A percentile compares a stretch with the other conserved stretches of the same genome.
Evolutionary conservation across 2,329 filamentous ascomycete genomes (phyloP).

Genomic region (Diaporthe sp.): DNA sequence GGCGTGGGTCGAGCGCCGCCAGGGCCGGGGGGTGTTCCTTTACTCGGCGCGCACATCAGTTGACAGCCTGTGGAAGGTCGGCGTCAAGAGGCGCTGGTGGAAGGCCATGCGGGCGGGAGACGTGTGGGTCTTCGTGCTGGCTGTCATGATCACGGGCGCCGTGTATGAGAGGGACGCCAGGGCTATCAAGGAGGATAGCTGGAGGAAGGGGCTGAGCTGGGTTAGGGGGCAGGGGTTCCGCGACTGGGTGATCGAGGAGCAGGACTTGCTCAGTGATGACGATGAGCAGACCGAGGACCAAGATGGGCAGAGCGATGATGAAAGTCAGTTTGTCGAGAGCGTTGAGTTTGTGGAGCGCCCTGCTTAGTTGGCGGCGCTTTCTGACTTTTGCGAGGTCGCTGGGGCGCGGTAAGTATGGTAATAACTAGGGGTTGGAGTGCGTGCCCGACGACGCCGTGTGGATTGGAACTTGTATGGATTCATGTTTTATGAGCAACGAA

Average conservation of each 20-base stretch:
- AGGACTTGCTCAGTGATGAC: conserved; percentile 44
- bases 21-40: conserved; percentile 77
- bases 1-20: conserved; percentile 78
- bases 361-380: neutral
- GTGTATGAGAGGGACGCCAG: conserved; percentile 79
- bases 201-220: conserved; percentile 80
- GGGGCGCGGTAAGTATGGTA: neutral
- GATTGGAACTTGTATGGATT: neutral
- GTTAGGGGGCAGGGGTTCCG: conserved; percentile 80
- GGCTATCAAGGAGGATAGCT: conserved; percentile 73
- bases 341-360: conserved; percentile 9
- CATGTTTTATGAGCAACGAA: conserved; percentile 15
- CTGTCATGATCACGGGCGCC: conserved; percentile 80
- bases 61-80: conserved; percentile 90
- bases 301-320: conserved; percentile 44
- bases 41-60: conserved; percentile 83
- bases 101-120: conserved; percentile 84
- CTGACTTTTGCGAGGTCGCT: neutral
- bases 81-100: conserved; percentile 92
- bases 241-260: conserved; percentile 69
- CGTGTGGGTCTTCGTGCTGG: conserved; percentile 82
- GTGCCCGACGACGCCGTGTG: neutral
- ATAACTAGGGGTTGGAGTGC: neutral
- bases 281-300: conserved; percentile 48
- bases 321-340: conserved; percentile 6